Percentiles rank a stretch among this genome's conserved stretches.
These are phyloP conservation scores for Neospora caninum DNA, from an alignment of 169 alveolate species.

Conservation along the genomic window DNA sequence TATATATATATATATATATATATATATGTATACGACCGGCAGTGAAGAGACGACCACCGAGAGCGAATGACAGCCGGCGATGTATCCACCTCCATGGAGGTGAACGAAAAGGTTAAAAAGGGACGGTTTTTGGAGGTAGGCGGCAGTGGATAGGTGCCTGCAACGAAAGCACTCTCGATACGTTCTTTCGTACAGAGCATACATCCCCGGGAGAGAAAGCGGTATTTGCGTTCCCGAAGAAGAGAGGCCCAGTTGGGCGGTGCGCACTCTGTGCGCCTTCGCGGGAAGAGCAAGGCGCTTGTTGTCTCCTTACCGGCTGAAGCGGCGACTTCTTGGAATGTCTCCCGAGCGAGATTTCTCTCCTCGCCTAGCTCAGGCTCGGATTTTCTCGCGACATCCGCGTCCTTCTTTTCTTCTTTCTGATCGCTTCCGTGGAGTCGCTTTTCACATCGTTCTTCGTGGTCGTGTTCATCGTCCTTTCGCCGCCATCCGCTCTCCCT, in stretches of 20 bases:
- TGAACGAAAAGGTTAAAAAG: no score
- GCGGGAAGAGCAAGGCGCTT: no score
- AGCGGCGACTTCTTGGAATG: neutral
- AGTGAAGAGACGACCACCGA: neutral
- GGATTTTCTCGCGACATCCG: neutral
- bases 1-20: neutral
- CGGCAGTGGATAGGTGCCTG: no score
- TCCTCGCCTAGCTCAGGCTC: neutral
- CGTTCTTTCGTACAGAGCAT: no score
- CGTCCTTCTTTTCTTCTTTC: neutral
- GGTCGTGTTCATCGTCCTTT: neutral
- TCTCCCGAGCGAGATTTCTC: neutral
- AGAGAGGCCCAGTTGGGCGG: no score
- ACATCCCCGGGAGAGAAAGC: no score
- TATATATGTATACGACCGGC: neutral
- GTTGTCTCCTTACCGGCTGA: neutral
- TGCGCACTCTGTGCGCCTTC: no score
- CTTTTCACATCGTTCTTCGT: neutral
- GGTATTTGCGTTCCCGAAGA: no score
- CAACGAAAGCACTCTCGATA: no score
- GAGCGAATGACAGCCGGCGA: neutral
- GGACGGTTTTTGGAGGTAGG: no score
- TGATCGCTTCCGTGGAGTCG: neutral
- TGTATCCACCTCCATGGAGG: no score
- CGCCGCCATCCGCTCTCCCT: neutral